These are phyloP conservation scores for Aspergillus proliferans DNA, from an alignment of 2,329 filamentous ascomycete genomes.

Conservation along the genomic window DNA sequence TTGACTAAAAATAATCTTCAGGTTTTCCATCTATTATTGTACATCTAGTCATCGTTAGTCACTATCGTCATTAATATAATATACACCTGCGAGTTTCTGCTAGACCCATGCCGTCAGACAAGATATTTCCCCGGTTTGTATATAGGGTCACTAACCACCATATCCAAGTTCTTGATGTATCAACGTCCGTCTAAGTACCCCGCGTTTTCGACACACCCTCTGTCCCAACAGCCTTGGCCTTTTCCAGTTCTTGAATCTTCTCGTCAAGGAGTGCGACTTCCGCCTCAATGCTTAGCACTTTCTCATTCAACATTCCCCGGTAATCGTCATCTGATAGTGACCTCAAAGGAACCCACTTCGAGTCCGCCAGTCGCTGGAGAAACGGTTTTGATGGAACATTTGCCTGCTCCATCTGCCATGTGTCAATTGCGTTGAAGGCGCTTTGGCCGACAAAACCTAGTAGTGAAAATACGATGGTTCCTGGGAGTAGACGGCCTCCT, in stretches of 20 bases:
- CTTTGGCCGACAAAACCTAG: conserved; percentile 54
- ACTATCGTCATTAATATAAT: no score
- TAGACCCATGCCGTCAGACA: no score
- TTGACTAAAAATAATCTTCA: no score
- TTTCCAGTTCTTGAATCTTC: conserved; percentile 54
- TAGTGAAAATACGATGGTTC: conserved; percentile 53
- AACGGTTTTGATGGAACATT: conserved; percentile 35
- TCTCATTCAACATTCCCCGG: conserved; percentile 62
- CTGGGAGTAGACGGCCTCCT: conserved; percentile 56
- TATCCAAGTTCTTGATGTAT: not conserved
- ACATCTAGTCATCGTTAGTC: no score
- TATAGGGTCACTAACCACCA: not conserved
- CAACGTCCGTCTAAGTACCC: no score
- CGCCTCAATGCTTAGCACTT: conserved; percentile 63
- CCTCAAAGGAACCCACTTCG: conserved; percentile 66
- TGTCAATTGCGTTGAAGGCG: conserved; percentile 49
- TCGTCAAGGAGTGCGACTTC: conserved; percentile 76
- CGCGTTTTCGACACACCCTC: not conserved
- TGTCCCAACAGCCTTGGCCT: conserved; percentile 10
- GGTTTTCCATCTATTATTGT: no score
- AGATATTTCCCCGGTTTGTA: not conserved
- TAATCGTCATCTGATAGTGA: conserved; percentile 69
- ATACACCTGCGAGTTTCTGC: no score
- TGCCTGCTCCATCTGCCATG: conserved; percentile 36
- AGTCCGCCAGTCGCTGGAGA: conserved; percentile 49